Evolutionary conservation across 306 rosid genomes (phyloP).

Genomic region (Ochetophila trinervis): DNA sequence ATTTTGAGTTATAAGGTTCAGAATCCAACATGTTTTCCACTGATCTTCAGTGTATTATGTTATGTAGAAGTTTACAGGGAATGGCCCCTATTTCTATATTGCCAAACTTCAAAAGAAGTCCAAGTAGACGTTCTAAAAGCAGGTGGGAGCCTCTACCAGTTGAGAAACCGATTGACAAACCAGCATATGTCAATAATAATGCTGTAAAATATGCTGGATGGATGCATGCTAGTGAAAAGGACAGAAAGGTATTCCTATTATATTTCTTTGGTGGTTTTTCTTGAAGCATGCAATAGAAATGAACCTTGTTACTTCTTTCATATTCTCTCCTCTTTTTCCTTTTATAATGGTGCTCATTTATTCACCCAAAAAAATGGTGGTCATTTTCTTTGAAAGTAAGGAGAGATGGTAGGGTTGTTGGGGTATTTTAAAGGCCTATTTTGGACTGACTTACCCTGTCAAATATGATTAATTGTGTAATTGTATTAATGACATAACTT

Average conservation of each 20-base stretch:
- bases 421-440: too few relatives aligned
- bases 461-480: too few relatives aligned
- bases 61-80: slow-evolving; percentile 48
- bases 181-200: slow-evolving; percentile 37
- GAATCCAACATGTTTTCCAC: neutral
- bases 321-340: neutral
- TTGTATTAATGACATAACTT: too few relatives aligned
- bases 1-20: neutral
- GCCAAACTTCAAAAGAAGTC: slow-evolving; percentile 73
- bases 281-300: neutral
- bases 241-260: slow-evolving; percentile 59
- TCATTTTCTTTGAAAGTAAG: too few relatives aligned
- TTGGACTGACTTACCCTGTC: too few relatives aligned
- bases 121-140: slow-evolving; percentile 73
- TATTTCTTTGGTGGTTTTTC: neutral
- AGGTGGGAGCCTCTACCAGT: slow-evolving; percentile 97
- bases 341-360: too few relatives aligned
- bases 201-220: slow-evolving; percentile 55
- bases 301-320: neutral
- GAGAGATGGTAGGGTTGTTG: too few relatives aligned
- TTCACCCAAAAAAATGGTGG: too few relatives aligned
- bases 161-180: slow-evolving; percentile 60
- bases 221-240: slow-evolving; percentile 49
- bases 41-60: slow-evolving; percentile 10
- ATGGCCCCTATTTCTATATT: slow-evolving; percentile 40